A percentile compares a stretch with the other conserved stretches of the same genome.
Conservation (phyloP, 352 stramenopile species). For the Globisporangium okanoganense region DNA sequence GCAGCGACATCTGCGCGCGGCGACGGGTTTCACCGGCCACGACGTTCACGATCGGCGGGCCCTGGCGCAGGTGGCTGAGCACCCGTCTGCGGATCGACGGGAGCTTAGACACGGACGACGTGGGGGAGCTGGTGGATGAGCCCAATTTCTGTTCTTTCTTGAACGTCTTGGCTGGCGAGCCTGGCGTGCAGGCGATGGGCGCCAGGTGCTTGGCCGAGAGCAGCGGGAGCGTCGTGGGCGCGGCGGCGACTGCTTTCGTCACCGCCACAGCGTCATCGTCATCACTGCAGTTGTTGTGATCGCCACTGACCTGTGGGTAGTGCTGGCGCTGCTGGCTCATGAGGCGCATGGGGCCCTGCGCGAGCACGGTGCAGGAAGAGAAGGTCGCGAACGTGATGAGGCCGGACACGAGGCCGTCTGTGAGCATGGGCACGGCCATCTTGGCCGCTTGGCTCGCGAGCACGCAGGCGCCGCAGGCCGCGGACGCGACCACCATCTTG, state of each 20-base stretch:
- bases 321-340: slow-evolving; percentile 10
- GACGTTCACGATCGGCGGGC: slow-evolving; percentile 44
- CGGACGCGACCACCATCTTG: slow-evolving; percentile 16
- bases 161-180: slow-evolving; percentile 4
- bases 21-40: slow-evolving; percentile 51
- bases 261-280: not conserved
- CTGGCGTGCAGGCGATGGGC: slow-evolving; percentile 12
- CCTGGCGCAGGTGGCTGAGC: slow-evolving; percentile 33
- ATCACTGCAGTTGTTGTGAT: not conserved
- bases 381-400: slow-evolving; percentile 58
- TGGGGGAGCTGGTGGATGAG: not conserved
- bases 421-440: slow-evolving; percentile 28
- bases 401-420: slow-evolving; percentile 25
- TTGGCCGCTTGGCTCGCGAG: slow-evolving; percentile 9
- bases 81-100: slow-evolving; percentile 37
- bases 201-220: slow-evolving; percentile 15
- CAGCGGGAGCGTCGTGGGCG: slow-evolving; percentile 27
- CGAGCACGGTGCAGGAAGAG: slow-evolving; percentile 35
- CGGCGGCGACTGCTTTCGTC: slow-evolving; percentile 1
- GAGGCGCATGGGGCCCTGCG: slow-evolving; percentile 17
- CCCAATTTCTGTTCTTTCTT: not conserved
- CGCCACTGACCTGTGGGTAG: not conserved
- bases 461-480: slow-evolving; percentile 13
- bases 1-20: slow-evolving; percentile 47
- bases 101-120: slow-evolving; percentile 11